Percentiles rank a stretch among this genome's conserved stretches.
phyloP scores from a whole-genome alignment of 768 basidiomycete species.

The Leucosporidium creatinivorum region DNA sequence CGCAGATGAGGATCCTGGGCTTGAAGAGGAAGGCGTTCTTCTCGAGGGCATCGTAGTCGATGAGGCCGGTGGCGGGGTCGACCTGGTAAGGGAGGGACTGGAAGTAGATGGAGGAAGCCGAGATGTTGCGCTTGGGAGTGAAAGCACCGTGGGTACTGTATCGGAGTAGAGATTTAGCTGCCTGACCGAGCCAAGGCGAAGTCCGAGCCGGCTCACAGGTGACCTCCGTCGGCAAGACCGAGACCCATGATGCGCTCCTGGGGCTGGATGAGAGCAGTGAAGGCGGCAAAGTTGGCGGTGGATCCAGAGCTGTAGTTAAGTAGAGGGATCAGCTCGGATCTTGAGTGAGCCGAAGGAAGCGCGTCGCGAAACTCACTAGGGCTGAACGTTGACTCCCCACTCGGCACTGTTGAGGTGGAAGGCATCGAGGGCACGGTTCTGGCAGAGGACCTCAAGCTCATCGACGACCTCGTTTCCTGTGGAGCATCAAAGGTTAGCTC shows the following conservation, averaged over 20 bases:
- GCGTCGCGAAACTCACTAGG: constrained; percentile 67
- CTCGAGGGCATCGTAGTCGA: constrained; percentile 76
- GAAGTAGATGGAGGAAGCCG: constrained; percentile 99
- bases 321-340: not conserved
- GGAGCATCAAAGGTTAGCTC: not conserved
- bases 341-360: constrained; percentile 33
- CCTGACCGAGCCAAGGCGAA: not conserved
- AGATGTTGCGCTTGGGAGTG: constrained; percentile 89
- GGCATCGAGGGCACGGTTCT: constrained; percentile 87
- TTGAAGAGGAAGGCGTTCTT: constrained; percentile 91
- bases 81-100: constrained; percentile 92
- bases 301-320: constrained; percentile 23
- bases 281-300: constrained; percentile 73
- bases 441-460: constrained; percentile 88
- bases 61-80: constrained; percentile 69
- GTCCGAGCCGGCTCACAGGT: constrained; percentile 43
- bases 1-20: constrained; percentile 89
- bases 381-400: constrained; percentile 99
- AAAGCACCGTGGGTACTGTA: constrained; percentile 88
- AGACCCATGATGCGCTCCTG: constrained; percentile 99
- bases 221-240: constrained; percentile 93
- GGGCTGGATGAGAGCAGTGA: constrained; percentile 91
- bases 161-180: not conserved
- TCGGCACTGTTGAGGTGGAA: constrained; percentile 79
- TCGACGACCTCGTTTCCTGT: constrained; percentile 86